Evolutionary conservation across 768 basidiomycete species (phyloP), one percentile per base, ranked within the genome.

Genomic region (Mycena rosella): DNA sequence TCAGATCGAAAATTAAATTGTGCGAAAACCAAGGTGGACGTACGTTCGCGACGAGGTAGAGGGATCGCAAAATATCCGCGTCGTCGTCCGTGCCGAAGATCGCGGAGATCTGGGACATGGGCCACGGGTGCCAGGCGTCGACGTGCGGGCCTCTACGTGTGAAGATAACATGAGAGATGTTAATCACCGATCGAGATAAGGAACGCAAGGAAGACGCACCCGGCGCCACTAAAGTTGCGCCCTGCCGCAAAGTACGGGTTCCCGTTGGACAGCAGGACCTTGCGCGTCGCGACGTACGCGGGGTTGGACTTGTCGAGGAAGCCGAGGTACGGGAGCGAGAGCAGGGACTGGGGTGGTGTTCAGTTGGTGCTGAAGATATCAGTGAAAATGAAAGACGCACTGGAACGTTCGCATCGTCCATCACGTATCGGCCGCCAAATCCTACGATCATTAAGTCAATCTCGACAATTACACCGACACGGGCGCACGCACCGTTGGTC

Each of bases 331-430:
- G 92, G 92, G 36, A 94, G 83, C 0, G 92, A 90, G 26, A 94
- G 78, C n/a, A 94, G 80, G 0, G 92, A 92, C 91, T 93, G 68
- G 20, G 48, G 20, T n/a, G 42, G 20, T 18, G 8, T 7, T 40
- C 5, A 13, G 38, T 40, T 44, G n/a, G 20, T 18, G 6, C 3
- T 18, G 8, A 14, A 3, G 38, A 10, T 38, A 38, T 34, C 32
- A 34, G 5, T 34, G 32, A 34, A 34, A 34, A 34, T 34, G 32
- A 34, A 34, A 40, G 5, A 76, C 89, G 72, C 76, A 92, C 91
- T 6, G 93, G 93, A 47, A 94, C 93, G 70, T 94, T 94, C 8
- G 93, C 93, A 70, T 94, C 93, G 70, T 94, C 93, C 93, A 94
- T 94, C 22, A 93, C 86, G 76, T 93, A 92, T 63, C 87, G 81